A percentile compares a stretch with the other conserved stretches of the same genome.
These are phyloP conservation scores for Ogataea trehalophila DNA, from an alignment of 805 yeast species.

Conservation along the genomic window DNA sequence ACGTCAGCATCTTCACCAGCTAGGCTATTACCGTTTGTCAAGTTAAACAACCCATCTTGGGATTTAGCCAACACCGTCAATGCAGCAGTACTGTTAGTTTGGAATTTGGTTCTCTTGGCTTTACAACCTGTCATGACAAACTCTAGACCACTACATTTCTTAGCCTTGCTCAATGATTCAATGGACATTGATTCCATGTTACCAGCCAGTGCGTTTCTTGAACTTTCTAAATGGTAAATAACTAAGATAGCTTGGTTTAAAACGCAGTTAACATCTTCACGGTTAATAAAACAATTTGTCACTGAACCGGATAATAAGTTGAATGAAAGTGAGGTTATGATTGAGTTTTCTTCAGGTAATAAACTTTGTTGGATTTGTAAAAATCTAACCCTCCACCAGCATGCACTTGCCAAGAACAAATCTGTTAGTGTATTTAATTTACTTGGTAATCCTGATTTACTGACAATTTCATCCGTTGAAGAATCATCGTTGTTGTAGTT, in stretches of 20 bases:
- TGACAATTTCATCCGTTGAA: conserved; percentile 19
- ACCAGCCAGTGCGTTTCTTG: conserved; percentile 58
- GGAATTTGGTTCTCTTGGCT: conserved; percentile 84
- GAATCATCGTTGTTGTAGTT: conserved; percentile 5
- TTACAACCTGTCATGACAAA: conserved; percentile 80
- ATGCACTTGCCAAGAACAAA: conserved; percentile 41
- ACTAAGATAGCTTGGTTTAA: conserved; percentile 35
- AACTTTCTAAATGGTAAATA: conserved; percentile 58
- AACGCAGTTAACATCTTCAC: conserved; percentile 26
- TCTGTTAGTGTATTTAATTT: conserved; percentile 17
- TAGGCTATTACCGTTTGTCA: neutral
- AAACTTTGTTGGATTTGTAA: conserved; percentile 59
- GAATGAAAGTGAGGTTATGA: conserved; percentile 39
- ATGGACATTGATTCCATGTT: conserved; percentile 58
- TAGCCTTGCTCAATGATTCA: conserved; percentile 51
- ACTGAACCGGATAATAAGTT: conserved; percentile 33
- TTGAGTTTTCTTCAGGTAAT: conserved; percentile 52
- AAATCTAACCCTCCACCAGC: conserved; percentile 77
- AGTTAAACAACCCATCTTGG: conserved; percentile 22
- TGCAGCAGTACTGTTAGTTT: conserved; percentile 64
- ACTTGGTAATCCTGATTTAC: conserved; percentile 13
- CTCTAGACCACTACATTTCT: conserved; percentile 53
- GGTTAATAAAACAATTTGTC: conserved; percentile 29
- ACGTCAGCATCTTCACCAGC: conserved; percentile 34
- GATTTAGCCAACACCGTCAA: conserved; percentile 72